Percentiles rank a stretch among this genome's conserved stretches.
Conservation (phyloP, 1,284 basidiomycete genomes). For the Vanrija sp. region DNA sequence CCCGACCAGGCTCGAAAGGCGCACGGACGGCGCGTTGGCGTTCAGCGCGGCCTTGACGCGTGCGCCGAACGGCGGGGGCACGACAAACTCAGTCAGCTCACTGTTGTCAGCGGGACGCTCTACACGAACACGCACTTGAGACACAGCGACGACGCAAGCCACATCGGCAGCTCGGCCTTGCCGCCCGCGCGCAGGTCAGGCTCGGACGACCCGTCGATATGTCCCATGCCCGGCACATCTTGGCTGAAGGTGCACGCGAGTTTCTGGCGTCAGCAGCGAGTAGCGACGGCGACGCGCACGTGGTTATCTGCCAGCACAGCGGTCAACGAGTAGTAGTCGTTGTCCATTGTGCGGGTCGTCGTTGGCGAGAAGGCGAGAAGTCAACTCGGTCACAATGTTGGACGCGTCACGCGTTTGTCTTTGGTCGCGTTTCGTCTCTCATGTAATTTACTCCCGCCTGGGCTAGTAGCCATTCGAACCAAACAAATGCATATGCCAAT, state of each 20-base stretch:
- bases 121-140: conserved; percentile 61
- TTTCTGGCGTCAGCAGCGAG: conserved; percentile 57
- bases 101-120: conserved; percentile 48
- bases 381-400: not conserved
- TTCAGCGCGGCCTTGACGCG: conserved; percentile 78
- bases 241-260: conserved; percentile 83
- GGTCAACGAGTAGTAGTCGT: conserved; percentile 82
- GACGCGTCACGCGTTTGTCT: conserved; percentile 8
- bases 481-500: conserved; percentile 7
- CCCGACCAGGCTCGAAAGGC: conserved; percentile 72
- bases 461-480: conserved; percentile 2
- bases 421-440: not conserved
- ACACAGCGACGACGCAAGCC: conserved; percentile 77
- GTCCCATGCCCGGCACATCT: conserved; percentile 78
- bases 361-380: not conserved
- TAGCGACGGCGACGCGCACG: conserved; percentile 48
- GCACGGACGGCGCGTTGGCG: conserved; percentile 75
- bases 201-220: conserved; percentile 76
- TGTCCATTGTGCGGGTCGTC: conserved; percentile 58
- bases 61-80: conserved; percentile 68
- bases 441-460: not conserved
- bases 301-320: conserved; percentile 86
- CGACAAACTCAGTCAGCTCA: conserved; percentile 78
- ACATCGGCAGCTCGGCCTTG: conserved; percentile 76
- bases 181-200: conserved; percentile 68